Evolutionary conservation across 192 early-diverging fungal genomes (phyloP).

Genomic region (Backusella liffmaniae): DNA sequence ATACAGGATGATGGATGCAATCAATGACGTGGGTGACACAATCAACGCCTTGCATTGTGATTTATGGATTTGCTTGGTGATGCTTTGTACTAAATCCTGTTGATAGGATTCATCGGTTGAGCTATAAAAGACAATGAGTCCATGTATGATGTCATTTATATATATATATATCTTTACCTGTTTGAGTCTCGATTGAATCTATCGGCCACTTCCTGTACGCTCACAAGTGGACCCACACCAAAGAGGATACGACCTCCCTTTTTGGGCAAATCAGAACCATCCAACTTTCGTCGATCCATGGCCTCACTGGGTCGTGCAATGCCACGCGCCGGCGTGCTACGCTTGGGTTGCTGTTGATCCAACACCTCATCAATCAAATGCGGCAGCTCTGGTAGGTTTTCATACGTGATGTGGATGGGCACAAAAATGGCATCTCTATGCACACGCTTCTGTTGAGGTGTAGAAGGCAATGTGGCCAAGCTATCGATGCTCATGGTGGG

Average conservation of each 20-base stretch:
- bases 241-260: conserved; percentile 22
- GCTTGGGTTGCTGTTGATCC: conserved; percentile 27
- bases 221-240: conserved; percentile 28
- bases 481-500: conserved; percentile 24
- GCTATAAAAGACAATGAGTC: not conserved
- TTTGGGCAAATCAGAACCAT: conserved; percentile 10
- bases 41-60: conserved; percentile 29
- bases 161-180: not conserved
- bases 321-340: not conserved
- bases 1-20: conserved; percentile 34
- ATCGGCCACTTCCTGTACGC: conserved; percentile 27
- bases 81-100: conserved; percentile 2
- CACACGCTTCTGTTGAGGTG: not conserved
- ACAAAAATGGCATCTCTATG: conserved; percentile 29
- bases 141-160: too few species aligned
- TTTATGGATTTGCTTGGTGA: conserved; percentile 30
- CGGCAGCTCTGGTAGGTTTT: conserved; percentile 33
- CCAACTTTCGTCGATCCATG: conserved; percentile 28
- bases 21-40: conserved; percentile 24
- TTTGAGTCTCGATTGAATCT: conserved; percentile 4
- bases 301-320: conserved; percentile 28
- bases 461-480: not conserved
- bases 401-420: conserved; percentile 39
- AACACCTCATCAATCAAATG: conserved; percentile 33
- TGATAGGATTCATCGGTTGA: conserved; percentile 2